Conservation (phyloP, 257 asterid species). For the Jacaranda mimosifolia region DNA sequence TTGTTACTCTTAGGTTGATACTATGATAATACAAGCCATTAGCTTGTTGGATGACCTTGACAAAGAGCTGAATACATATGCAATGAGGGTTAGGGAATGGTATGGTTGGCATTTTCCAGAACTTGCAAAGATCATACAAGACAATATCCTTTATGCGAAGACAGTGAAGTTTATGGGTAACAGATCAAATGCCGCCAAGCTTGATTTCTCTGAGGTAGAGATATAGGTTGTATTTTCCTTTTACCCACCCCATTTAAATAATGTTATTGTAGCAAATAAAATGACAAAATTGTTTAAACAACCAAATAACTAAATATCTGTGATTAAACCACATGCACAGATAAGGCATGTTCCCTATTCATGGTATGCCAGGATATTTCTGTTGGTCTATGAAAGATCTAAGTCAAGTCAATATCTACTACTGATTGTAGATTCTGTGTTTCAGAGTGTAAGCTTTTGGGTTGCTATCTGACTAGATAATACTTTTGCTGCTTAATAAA, state of each 20-base stretch:
- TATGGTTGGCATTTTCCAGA: conserved; percentile 98
- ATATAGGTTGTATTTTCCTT: conserved; percentile 7
- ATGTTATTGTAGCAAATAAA: background rate
- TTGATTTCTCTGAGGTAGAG: conserved; percentile 87
- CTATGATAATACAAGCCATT: conserved; percentile 94
- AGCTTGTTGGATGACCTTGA: conserved; percentile 93
- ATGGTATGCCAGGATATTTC: background rate
- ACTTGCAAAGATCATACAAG: conserved; percentile 90
- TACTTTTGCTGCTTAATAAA: background rate
- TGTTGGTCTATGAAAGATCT: background rate
- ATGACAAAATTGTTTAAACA: background rate
- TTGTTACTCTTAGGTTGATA: conserved; percentile 69
- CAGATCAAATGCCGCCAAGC: conserved; percentile 79
- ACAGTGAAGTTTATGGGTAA: conserved; percentile 87
- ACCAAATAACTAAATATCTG: background rate
- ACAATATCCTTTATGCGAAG: conserved; percentile 81
- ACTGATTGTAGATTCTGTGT: background rate
- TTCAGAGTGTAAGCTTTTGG: background rate
- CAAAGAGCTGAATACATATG: conserved; percentile 90
- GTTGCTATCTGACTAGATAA: background rate
- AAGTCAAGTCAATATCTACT: background rate
- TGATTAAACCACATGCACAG: background rate
- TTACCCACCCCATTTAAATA: background rate
- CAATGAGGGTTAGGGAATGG: conserved; percentile 98
- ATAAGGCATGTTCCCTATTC: background rate